Conservation (phyloP, 2,329 filamentous ascomycete genomes). For the Aspergillus tubingensis region DNA sequence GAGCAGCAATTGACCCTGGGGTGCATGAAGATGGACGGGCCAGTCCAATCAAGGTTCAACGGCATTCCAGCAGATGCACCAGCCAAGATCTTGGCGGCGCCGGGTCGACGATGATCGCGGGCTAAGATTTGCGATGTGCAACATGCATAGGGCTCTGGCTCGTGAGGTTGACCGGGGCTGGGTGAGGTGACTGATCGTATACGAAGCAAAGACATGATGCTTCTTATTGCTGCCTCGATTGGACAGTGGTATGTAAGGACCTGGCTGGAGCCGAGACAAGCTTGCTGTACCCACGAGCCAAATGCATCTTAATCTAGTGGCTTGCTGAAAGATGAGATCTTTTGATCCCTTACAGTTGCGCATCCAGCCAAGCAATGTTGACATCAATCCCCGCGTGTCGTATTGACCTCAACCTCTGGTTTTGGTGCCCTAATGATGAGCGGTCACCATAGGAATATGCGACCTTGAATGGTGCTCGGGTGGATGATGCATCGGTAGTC, state of each 20-base stretch:
- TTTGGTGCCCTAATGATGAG: not conserved
- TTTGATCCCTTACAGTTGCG: not conserved
- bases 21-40: conserved; percentile 3
- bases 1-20: not conserved
- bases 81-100: conserved; percentile 17
- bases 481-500: not conserved
- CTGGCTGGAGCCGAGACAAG: too few species aligned
- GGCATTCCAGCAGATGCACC: conserved; percentile 9
- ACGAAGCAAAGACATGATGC: not conserved
- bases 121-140: conserved; percentile 8
- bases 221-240: too few species aligned
- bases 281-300: not conserved
- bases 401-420: not conserved
- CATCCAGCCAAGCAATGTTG: not conserved
- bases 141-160: not conserved
- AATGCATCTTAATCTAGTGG: not conserved
- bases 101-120: conserved; percentile 3
- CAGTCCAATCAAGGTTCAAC: conserved; percentile 6
- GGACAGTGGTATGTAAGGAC: too few species aligned
- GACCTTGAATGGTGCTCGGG: too few species aligned
- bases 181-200: not conserved
- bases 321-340: not conserved
- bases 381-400: not conserved
- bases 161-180: not conserved
- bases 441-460: too few species aligned